phyloP scores from a whole-genome alignment of 257 asterid species.

The Lantana camara region DNA sequence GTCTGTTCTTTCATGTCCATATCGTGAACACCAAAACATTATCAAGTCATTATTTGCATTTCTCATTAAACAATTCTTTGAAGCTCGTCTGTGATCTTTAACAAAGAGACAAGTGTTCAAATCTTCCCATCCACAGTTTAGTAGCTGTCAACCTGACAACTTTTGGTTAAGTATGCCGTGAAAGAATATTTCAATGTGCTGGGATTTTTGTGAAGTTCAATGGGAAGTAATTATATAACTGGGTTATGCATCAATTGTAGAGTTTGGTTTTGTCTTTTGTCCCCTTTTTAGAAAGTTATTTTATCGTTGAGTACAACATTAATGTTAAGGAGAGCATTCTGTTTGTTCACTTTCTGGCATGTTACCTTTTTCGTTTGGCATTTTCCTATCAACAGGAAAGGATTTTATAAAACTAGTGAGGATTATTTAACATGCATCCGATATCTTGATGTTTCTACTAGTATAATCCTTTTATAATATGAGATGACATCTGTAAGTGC shows the following conservation, averaged over 20 bases:
- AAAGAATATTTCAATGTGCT: not conserved
- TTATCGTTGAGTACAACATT: slow-evolving; percentile 1
- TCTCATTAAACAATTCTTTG: not conserved
- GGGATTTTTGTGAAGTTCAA: not conserved
- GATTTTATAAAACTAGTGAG: not conserved
- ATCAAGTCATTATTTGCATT: not conserved
- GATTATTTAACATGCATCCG: not conserved
- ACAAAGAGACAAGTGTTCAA: not conserved
- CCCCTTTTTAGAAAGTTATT: not conserved
- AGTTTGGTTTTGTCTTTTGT: not conserved
- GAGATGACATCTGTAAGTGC: not conserved
- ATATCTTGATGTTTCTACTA: slow-evolving; percentile 3
- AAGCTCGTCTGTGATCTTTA: slow-evolving; percentile 8
- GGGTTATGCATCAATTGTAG: not conserved
- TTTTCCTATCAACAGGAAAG: not conserved
- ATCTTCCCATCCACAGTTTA: slow-evolving; percentile 11
- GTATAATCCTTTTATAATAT: not conserved
- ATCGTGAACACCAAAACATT: slow-evolving; percentile 1
- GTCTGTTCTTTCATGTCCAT: slow-evolving; percentile 7
- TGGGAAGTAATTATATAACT: not conserved
- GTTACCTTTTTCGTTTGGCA: not conserved
- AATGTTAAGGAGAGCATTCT: not conserved
- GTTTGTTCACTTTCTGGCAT: not conserved
- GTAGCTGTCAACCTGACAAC: not conserved
- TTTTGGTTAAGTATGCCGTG: not conserved